phyloP scores from a whole-genome alignment of 176 grass and related monocot species.

The Coix lacrymajobi region DNA sequence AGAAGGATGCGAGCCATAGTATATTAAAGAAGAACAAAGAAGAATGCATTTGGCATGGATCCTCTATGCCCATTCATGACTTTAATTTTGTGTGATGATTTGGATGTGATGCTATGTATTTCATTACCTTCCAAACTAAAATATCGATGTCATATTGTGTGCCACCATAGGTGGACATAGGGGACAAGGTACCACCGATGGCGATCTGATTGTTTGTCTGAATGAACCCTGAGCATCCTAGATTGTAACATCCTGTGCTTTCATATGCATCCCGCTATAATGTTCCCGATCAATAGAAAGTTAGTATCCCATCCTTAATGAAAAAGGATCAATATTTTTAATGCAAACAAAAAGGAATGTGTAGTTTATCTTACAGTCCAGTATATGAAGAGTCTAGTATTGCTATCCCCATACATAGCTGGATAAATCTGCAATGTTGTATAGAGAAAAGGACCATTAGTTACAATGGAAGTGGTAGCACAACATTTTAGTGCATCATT shows the following conservation, averaged over 20 bases:
- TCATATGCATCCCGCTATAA: constrained; percentile 70
- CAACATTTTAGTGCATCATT: background rate
- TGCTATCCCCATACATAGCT: constrained; percentile 54
- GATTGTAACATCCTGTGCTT: constrained; percentile 77
- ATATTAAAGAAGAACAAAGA: too few relatives aligned
- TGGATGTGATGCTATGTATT: constrained; percentile 21
- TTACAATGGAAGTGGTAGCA: background rate
- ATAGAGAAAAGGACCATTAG: background rate
- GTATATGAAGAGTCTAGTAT: constrained; percentile 70
- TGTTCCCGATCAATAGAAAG: constrained; percentile 10
- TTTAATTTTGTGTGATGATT: background rate
- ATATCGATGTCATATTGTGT: constrained; percentile 70
- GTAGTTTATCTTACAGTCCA: constrained; percentile 64
- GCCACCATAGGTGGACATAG: constrained; percentile 54
- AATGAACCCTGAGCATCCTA: constrained; percentile 68
- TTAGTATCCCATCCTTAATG: background rate
- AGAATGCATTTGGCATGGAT: too few relatives aligned
- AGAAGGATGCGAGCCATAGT: too few relatives aligned
- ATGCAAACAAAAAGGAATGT: background rate
- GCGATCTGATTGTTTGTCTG: constrained; percentile 78
- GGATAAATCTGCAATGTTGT: constrained; percentile 59
- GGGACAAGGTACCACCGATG: constrained; percentile 59
- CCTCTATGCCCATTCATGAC: too few relatives aligned
- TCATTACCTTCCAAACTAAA: constrained; percentile 80
- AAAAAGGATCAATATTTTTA: background rate